phyloP scores from a whole-genome alignment of 2,329 filamentous ascomycete species.

The Periconia digitata region DNA sequence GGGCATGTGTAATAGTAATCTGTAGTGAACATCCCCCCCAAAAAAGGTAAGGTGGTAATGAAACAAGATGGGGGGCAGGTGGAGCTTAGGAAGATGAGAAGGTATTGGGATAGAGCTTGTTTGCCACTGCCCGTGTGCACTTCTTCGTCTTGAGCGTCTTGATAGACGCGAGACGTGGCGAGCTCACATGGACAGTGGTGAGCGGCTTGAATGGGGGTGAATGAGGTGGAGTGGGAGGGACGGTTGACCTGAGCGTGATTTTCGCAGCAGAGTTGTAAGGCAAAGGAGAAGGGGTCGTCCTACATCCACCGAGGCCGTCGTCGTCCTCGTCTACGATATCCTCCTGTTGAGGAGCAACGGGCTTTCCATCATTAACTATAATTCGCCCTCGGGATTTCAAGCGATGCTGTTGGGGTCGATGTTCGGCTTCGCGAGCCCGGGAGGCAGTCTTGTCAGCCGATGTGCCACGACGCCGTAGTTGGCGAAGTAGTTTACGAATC shows the following conservation, averaged over 20 bases:
- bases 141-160: conserved; percentile 22
- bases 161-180: conserved; percentile 19
- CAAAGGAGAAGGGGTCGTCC: conserved; percentile 37
- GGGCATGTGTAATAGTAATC: too few species aligned
- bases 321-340: conserved; percentile 78
- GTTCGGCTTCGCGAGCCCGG: conserved; percentile 64
- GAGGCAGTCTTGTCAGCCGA: conserved; percentile 57
- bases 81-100: conserved; percentile 8
- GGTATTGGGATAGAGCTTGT: conserved; percentile 20
- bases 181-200: conserved; percentile 33
- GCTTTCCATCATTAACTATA: conserved; percentile 62
- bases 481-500: conserved; percentile 78
- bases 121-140: conserved; percentile 19
- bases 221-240: conserved; percentile 37
- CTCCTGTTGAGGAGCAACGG: conserved; percentile 60
- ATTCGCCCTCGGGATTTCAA: conserved; percentile 73
- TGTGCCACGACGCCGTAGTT: conserved; percentile 61
- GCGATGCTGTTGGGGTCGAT: conserved; percentile 49
- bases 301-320: conserved; percentile 91
- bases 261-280: conserved; percentile 22
- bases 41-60: conserved; percentile 2
- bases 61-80: not conserved
- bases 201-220: conserved; percentile 39
- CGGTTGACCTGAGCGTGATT: conserved; percentile 13
- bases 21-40: too few species aligned